Conservation (phyloP, 2,329 filamentous ascomycete genomes). For the Cercospora zeina region DNA sequence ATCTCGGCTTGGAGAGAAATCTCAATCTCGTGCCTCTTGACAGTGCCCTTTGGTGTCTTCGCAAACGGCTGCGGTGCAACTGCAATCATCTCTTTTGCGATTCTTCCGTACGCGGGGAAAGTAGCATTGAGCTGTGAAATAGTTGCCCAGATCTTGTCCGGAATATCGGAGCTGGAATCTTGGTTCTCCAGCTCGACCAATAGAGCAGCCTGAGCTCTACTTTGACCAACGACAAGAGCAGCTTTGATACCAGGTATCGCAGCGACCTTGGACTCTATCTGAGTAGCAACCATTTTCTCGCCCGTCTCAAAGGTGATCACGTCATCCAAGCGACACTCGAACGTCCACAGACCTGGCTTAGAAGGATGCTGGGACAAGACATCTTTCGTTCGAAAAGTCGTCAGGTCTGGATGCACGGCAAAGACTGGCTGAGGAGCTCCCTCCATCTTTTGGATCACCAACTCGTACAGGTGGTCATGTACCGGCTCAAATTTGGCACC, state of each 20-base stretch:
- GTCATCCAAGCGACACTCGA: constrained; percentile 13
- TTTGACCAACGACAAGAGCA: constrained; percentile 12
- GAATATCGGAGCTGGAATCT: background rate
- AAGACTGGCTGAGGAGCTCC: constrained; percentile 10
- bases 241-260: background rate
- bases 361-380: constrained; percentile 11
- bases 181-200: background rate
- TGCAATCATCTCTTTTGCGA: background rate
- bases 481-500: constrained; percentile 7
- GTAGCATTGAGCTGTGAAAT: background rate
- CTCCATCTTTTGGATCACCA: constrained; percentile 5
- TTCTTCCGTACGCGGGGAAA: background rate
- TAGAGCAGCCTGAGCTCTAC: constrained; percentile 9
- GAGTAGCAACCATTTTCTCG: constrained; percentile 11
- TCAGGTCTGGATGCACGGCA: background rate
- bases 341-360: constrained; percentile 8
- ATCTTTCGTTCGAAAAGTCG: constrained; percentile 11
- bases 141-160: background rate
- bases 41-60: constrained; percentile 4
- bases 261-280: background rate
- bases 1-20: background rate
- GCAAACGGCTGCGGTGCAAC: background rate
- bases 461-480: constrained; percentile 4
- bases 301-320: constrained; percentile 12
- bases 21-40: constrained; percentile 9